Evolutionary conservation across 129 eudicot genomes (phyloP), one percentile per base, ranked within the genome.

Genomic region (Ambrosia trifida): DNA sequence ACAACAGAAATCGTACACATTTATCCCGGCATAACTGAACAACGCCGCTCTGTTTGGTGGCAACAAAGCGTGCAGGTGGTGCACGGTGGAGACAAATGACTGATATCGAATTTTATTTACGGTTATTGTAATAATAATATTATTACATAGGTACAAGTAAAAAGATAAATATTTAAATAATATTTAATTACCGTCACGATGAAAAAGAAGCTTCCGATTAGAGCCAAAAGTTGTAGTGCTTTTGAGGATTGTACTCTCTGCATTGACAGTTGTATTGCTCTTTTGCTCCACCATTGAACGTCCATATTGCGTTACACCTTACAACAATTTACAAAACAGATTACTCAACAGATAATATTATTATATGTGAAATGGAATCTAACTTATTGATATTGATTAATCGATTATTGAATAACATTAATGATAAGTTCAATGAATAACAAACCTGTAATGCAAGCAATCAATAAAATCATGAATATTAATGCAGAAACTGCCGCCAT

Each of bases 141-240:
- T 14, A n/a, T 30, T 12, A 13, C n/a, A 28, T 41, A 12, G 33
- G 3, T 36, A 36, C 51, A 47, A 24, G 59, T 12, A 13, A 36
- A 54, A 64, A 16, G 14, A 40, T 6, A 19, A 12, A 30, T 14
- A 36, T 33, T 53, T 69, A 9, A 28, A 67, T 24, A 24, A 24
- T 24, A 24, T 24, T 24, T 24, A 24, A 24, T 79, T 81, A 88
- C 95, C 91, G 9, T 57, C 65, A 59, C 40, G 70, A 65, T 11
- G 51, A 67, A 62, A 71, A 59, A 86, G 85, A 11, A 90, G 87
- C 91, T 83, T 87, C 67, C 97, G 89, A 56, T 79, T 74, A 2
- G 83, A 76, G 40, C 65, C 66, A 17, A 83, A 50, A 44, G 66
- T 6, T 19, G 10, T 65, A 30, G 40, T 43, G 51, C 35, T 71